Evolutionary conservation across 371 early-diverging fungal species (phyloP).

Genomic region (Rhizomucor miehei): DNA sequence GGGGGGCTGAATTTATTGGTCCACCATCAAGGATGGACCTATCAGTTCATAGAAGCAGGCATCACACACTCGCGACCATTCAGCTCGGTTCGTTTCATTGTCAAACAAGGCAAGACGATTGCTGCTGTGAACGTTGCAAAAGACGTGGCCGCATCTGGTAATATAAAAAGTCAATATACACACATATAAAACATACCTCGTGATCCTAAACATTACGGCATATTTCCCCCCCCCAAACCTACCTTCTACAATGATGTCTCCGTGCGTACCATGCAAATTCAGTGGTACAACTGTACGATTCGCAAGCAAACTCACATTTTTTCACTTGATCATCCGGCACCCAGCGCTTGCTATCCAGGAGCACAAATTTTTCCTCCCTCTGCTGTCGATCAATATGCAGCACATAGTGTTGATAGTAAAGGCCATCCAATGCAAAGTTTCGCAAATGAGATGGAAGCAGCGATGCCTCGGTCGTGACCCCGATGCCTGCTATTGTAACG

Average conservation of each 20-base stretch:
- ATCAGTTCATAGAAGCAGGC: constrained; percentile 12
- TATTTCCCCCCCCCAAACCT: not conserved
- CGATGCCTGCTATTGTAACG: constrained; percentile 15
- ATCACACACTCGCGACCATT: constrained; percentile 25
- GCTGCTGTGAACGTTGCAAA: constrained; percentile 16
- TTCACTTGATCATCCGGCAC: constrained; percentile 11
- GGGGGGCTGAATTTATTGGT: too few species aligned
- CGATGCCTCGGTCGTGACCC: constrained; percentile 12
- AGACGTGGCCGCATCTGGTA: constrained; percentile 18
- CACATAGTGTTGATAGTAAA: constrained; percentile 20
- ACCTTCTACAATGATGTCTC: constrained; percentile 25
- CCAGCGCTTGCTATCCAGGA: constrained; percentile 5
- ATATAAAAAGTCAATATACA: not conserved
- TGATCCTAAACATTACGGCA: not conserved
- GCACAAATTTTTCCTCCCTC: constrained; percentile 4
- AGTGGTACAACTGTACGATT: constrained; percentile 5
- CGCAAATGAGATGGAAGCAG: constrained; percentile 7
- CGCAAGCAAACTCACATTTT: constrained; percentile 12
- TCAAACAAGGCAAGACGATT: constrained; percentile 18
- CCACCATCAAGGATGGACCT: constrained; percentile 7
- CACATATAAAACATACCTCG: not conserved
- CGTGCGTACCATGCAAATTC: constrained; percentile 18
- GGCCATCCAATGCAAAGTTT: constrained; percentile 3
- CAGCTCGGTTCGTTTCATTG: constrained; percentile 6
- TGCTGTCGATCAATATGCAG: constrained; percentile 14